Percentiles rank a stretch among this genome's conserved stretches.
These are phyloP conservation scores for Pseudocercospora fuligena DNA, from an alignment of 2,329 filamentous ascomycete species.

Conservation along the genomic window DNA sequence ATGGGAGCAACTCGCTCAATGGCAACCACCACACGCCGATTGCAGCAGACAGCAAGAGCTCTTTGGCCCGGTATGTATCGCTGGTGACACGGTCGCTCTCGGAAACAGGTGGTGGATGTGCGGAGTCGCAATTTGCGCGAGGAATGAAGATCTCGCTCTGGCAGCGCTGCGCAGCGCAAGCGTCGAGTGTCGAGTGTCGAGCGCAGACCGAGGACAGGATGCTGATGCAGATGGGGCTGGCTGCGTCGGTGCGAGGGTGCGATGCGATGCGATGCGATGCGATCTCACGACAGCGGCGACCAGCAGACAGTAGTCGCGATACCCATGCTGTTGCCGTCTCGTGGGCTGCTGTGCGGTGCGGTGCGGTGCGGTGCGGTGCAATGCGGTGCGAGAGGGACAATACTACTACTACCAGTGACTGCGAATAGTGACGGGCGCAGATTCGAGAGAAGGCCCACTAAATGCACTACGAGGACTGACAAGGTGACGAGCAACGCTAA, in stretches of 20 bases:
- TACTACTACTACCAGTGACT: background rate
- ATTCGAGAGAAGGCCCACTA: too few species aligned
- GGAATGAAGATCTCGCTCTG: conserved; percentile 17
- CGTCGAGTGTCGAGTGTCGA: background rate
- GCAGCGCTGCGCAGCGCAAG: background rate
- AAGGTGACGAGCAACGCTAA: background rate
- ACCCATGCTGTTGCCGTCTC: background rate
- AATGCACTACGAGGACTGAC: too few species aligned
- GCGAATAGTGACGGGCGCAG: background rate
- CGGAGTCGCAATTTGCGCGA: conserved; percentile 20
- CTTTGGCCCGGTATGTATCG: conserved; percentile 10
- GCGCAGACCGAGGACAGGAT: background rate
- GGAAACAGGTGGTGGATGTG: conserved; percentile 11
- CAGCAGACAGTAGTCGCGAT: background rate
- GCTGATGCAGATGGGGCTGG: background rate
- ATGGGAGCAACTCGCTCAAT: conserved; percentile 16
- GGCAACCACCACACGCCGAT: conserved; percentile 14
- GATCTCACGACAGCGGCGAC: conserved; percentile 4
- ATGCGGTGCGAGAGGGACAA: conserved; percentile 4
- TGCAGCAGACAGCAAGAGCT: background rate
- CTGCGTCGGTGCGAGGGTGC: background rate
- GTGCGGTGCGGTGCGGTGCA: conserved; percentile 2
- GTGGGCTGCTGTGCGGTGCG: background rate
- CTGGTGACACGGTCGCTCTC: conserved; percentile 15
- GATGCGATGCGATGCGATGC: background rate